These are phyloP conservation scores for Botrytis porri DNA, from an alignment of 2,329 filamentous ascomycete species.

Conservation along the genomic window DNA sequence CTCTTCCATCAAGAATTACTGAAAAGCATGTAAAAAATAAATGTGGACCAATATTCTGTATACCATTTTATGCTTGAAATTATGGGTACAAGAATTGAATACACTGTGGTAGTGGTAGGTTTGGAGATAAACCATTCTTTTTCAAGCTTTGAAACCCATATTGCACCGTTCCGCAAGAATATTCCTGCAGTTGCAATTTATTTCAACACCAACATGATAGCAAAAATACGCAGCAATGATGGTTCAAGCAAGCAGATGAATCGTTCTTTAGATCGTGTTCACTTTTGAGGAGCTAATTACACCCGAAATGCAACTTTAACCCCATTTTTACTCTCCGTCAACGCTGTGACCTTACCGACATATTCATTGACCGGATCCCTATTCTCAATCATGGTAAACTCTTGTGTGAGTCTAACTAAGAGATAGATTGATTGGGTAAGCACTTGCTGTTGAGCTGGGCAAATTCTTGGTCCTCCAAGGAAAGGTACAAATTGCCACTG, in stretches of 20 bases:
- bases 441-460: constrained; percentile 39
- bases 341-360: constrained; percentile 3
- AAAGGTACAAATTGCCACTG: constrained; percentile 39
- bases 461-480: constrained; percentile 38
- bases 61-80: neutral
- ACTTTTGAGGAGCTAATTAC: neutral
- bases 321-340: constrained; percentile 20
- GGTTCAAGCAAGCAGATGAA: too few species aligned
- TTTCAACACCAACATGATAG: too few species aligned
- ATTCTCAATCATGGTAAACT: constrained; percentile 35
- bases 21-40: neutral
- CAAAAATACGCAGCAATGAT: too few species aligned
- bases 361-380: constrained; percentile 24
- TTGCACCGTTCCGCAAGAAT: too few species aligned
- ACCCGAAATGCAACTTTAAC: constrained; percentile 14
- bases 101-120: neutral
- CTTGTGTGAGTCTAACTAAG: constrained; percentile 27
- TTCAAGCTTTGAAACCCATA: too few species aligned
- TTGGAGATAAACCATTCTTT: neutral
- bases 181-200: too few species aligned
- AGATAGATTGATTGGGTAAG: constrained; percentile 37
- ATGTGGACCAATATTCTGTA: too few species aligned
- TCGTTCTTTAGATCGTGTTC: neutral
- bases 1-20: neutral
- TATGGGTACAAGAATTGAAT: neutral